A percentile compares a stretch with the other conserved stretches of the same genome.
These are phyloP conservation scores for Casaregolazyma lundiana DNA, from an alignment of 1,139 yeast genomes.

Conservation along the genomic window DNA sequence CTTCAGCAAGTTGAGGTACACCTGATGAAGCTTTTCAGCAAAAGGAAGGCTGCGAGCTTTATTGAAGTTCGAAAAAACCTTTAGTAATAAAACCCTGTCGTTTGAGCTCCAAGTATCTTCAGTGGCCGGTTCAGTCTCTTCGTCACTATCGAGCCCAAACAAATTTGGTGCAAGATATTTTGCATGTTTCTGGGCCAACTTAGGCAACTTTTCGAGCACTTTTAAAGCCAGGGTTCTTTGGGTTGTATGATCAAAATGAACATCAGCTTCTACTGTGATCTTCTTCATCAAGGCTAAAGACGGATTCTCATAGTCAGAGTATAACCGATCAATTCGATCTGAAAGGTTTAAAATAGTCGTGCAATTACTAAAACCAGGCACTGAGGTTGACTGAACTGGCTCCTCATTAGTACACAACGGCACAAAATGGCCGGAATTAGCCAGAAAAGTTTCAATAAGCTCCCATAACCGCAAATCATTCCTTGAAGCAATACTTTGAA, in stretches of 20 bases:
- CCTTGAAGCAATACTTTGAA: slow-evolving; percentile 43
- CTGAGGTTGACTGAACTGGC: not conserved
- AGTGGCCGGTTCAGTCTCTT: slow-evolving; percentile 24
- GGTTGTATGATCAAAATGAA: slow-evolving; percentile 1
- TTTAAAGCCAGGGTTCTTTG: slow-evolving; percentile 16
- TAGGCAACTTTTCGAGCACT: slow-evolving; percentile 52
- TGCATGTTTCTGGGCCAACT: slow-evolving; percentile 62
- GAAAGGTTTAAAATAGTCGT: slow-evolving; percentile 11
- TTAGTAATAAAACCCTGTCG: slow-evolving; percentile 59
- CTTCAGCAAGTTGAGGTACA: slow-evolving; percentile 55
- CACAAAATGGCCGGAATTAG: not conserved
- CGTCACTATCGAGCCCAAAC: slow-evolving; percentile 32
- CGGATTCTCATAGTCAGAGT: slow-evolving; percentile 6
- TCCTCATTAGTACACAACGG: not conserved
- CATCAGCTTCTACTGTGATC: not conserved
- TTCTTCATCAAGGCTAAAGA: not conserved
- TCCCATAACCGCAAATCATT: slow-evolving; percentile 32
- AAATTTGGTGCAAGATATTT: slow-evolving; percentile 48
- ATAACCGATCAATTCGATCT: not conserved
- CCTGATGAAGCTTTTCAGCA: slow-evolving; percentile 49
- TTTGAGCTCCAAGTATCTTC: slow-evolving; percentile 48
- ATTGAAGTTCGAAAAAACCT: slow-evolving; percentile 60
- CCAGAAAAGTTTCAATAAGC: not conserved
- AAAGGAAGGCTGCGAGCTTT: slow-evolving; percentile 53
- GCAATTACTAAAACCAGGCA: slow-evolving; percentile 11